These are phyloP conservation scores for Gyromitra esculenta DNA, from an alignment of 2,329 filamentous ascomycete species.

Conservation along the genomic window DNA sequence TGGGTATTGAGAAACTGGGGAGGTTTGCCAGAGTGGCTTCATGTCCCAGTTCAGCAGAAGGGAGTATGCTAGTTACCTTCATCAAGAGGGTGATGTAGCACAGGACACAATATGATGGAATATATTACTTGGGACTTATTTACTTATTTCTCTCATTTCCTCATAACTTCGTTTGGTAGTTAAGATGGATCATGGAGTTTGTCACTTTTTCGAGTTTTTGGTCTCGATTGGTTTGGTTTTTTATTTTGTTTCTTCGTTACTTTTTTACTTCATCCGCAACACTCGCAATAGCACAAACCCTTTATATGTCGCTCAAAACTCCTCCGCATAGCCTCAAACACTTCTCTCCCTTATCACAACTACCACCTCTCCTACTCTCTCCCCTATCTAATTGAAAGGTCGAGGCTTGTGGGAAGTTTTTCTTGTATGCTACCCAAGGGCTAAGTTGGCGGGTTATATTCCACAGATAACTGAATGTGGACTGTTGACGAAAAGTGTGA, in stretches of 20 bases:
- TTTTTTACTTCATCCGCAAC: slow-evolving; percentile 6
- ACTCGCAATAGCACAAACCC: not conserved
- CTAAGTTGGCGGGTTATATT: slow-evolving; percentile 29
- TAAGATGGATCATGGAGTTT: slow-evolving; percentile 45
- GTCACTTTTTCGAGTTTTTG: slow-evolving; percentile 32
- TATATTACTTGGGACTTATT: slow-evolving; percentile 32
- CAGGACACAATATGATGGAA: not conserved
- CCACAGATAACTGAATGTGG: not conserved
- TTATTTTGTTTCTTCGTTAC: slow-evolving; percentile 3
- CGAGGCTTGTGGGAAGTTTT: not conserved
- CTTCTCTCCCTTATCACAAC: not conserved
- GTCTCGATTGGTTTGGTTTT: slow-evolving; percentile 19
- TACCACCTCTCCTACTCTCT: not conserved
- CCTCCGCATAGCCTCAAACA: not conserved
- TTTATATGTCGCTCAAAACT: not conserved
- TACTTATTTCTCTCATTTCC: slow-evolving; percentile 16
- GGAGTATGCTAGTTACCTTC: slow-evolving; percentile 31
- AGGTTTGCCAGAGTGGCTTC: slow-evolving; percentile 43
- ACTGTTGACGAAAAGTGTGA: slow-evolving; percentile 17
- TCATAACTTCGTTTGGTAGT: slow-evolving; percentile 24
- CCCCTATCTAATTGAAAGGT: not conserved
- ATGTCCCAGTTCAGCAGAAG: slow-evolving; percentile 38
- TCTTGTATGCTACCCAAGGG: not conserved
- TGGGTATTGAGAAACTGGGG: slow-evolving; percentile 54
- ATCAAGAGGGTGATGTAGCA: not conserved